Base-by-base conservation (phyloP, 768 basidiomycete genomes). In the Boletus sp. region DNA sequence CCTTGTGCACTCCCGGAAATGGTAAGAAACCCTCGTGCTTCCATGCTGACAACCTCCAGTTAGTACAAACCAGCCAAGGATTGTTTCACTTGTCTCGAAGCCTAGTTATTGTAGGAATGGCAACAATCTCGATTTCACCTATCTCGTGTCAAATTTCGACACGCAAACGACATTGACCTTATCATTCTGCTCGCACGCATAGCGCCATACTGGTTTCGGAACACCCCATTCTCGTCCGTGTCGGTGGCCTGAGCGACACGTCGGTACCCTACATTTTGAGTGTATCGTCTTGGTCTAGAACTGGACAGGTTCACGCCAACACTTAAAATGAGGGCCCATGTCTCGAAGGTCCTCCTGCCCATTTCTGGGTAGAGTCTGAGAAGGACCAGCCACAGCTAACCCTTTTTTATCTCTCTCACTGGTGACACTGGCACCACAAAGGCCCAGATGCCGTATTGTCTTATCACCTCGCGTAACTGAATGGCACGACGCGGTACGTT, bases 221-320 rank as follows among this genome's bases (percentile, higher is more conserved):
- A n/a, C 25, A 33, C 40, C 14, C 52, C 23, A 8, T 53, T 50
- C 30, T 33, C n/a, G 6, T 35, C 25, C 15, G 40, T 15, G 29
- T 49, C 21, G 15, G 34, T 30, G 29, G 30, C 34, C 37, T 15
- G 33, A 30, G 17, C 15, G 42, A 21, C 33, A 5, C 29, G 14
- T 27, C 43, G 11, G 54, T 4, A 29, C 55, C 48, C 55, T 62
- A n/a, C 38, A 50, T 57, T 53, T 47, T 34, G 25, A n/a, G 48
- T 43, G 53, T 49, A 44, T 38, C 5, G 9, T 47, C 15, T 42
- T 7, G 29, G 46, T 29, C 42, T 33, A 45, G 34, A 55, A 32
- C 40, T 27, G 9, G 30, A 9, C 53, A 25, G 33, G n/a, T 8
- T 42, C 40, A 4, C 37, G 19, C 23, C 17, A n/a, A 38, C 45